These are phyloP conservation scores for Neoarthrinium moseri DNA, from an alignment of 2,329 filamentous ascomycete species.

Conservation along the genomic window DNA sequence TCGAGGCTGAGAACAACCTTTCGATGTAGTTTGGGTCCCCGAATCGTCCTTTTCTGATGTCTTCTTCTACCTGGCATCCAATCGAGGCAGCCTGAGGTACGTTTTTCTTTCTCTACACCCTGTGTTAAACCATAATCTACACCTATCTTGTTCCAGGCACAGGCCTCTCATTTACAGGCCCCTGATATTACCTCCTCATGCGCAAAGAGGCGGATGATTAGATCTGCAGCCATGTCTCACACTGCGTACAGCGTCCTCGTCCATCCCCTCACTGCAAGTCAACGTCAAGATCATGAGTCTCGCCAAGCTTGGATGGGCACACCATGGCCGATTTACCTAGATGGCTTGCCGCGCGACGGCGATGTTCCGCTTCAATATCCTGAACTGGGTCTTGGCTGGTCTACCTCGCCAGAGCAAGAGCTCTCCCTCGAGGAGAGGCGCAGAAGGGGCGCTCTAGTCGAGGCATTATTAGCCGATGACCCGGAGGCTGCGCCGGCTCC, in stretches of 20 bases:
- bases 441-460: conserved; percentile 25
- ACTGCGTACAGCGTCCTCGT: conserved; percentile 24
- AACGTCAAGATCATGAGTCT: conserved; percentile 30
- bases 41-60: conserved; percentile 33
- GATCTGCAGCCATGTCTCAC: not conserved
- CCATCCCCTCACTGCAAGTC: conserved; percentile 28
- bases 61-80: conserved; percentile 31
- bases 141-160: not conserved
- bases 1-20: not conserved
- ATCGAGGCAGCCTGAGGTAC: conserved; percentile 28
- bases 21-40: conserved; percentile 28
- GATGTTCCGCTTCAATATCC: conserved; percentile 31
- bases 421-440: conserved; percentile 29
- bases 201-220: not conserved
- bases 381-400: conserved; percentile 29
- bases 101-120: conserved; percentile 1
- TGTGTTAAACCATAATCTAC: not conserved
- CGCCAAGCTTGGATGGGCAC: conserved; percentile 32
- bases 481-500: conserved; percentile 30
- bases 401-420: conserved; percentile 23
- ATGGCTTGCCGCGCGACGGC: conserved; percentile 23
- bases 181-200: not conserved
- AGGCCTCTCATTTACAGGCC: not conserved
- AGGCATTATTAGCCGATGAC: conserved; percentile 26
- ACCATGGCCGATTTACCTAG: conserved; percentile 31